phyloP scores from a whole-genome alignment of 2,329 filamentous ascomycete genomes.

The Pochonia chlamydosporia region DNA sequence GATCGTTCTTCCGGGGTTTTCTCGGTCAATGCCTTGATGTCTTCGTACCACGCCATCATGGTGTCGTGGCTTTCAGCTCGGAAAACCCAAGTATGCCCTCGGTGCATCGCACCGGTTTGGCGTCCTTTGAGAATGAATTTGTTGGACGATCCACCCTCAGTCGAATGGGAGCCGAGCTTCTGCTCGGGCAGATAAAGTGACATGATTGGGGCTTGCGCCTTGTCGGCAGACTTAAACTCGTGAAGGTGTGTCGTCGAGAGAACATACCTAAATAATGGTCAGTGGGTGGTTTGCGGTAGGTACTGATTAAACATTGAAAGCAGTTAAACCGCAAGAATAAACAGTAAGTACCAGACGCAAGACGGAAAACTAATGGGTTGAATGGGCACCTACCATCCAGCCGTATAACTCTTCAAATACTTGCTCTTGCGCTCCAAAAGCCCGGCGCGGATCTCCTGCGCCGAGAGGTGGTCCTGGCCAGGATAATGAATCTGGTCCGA shows the following conservation, averaged over 20 bases:
- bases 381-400: conserved; percentile 67
- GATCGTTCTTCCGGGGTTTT: conserved; percentile 82
- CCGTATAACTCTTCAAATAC: conserved; percentile 94
- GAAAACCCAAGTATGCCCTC: conserved; percentile 69
- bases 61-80: conserved; percentile 75
- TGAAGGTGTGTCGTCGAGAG: conserved; percentile 94
- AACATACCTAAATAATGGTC: conserved; percentile 65
- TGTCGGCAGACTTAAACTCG: conserved; percentile 98
- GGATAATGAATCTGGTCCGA: conserved; percentile 85
- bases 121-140: conserved; percentile 98
- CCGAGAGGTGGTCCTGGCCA: conserved; percentile 75
- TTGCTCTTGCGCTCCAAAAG: conserved; percentile 97
- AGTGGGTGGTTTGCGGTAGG: background rate
- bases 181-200: conserved; percentile 92
- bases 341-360: background rate
- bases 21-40: conserved; percentile 84
- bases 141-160: conserved; percentile 76
- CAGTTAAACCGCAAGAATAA: background rate
- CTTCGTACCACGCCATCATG: conserved; percentile 95
- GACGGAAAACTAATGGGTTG: background rate
- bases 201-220: conserved; percentile 88
- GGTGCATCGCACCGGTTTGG: conserved; percentile 88
- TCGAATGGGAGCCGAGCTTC: conserved; percentile 88
- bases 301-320: conserved; percentile 7
- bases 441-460: conserved; percentile 81